phyloP scores from a whole-genome alignment of 129 eudicot species.

The Mikania micrantha region DNA sequence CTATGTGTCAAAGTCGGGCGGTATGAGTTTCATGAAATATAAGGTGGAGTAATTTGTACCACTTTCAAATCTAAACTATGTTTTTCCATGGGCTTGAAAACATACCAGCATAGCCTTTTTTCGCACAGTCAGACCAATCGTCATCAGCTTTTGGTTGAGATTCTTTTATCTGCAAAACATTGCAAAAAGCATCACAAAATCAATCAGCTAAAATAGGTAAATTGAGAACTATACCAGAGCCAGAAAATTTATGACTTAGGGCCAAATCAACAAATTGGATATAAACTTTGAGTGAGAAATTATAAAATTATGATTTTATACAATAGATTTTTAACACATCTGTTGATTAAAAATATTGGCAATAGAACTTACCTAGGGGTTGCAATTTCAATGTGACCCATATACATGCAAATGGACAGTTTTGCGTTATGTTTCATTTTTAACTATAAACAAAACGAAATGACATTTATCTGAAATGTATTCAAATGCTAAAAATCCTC shows the following conservation, averaged over 20 bases:
- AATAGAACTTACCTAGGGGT: not conserved
- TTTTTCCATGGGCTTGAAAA: no score
- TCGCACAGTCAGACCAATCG: conserved; percentile 78
- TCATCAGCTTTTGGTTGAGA: conserved; percentile 49
- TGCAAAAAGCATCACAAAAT: not conserved
- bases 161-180: conserved; percentile 37
- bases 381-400: not conserved
- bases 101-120: conserved; percentile 73
- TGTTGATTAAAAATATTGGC: not conserved
- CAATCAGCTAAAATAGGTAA: not conserved
- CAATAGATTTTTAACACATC: not conserved
- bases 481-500: not conserved
- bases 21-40: no score
- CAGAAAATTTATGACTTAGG: not conserved
- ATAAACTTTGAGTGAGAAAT: not conserved
- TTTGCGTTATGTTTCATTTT: not conserved
- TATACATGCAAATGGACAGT: not conserved
- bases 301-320: not conserved
- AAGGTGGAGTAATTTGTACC: no score
- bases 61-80: no score
- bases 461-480: not conserved
- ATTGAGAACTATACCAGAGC: not conserved
- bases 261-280: not conserved
- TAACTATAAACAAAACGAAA: not conserved
- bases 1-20: no score